These are phyloP conservation scores for Clavispora vitiphila DNA, from an alignment of 805 yeast genomes.

Conservation along the genomic window DNA sequence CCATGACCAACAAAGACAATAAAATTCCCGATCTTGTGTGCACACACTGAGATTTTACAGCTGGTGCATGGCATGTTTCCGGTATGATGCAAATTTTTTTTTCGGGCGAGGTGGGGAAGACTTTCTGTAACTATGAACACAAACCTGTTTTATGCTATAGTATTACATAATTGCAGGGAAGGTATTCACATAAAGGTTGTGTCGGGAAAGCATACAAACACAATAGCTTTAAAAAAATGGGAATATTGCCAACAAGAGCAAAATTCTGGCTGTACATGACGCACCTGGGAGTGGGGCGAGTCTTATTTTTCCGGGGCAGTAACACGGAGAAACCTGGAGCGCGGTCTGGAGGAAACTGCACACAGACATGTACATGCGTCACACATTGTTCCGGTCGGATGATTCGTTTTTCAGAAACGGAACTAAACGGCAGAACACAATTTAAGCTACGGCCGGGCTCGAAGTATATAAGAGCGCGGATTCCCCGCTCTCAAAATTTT, in stretches of 20 bases:
- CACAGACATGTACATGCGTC: conserved; percentile 5
- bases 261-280: background rate
- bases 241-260: background rate
- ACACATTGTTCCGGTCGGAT: background rate
- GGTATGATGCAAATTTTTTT: background rate
- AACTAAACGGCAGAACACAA: conserved; percentile 2
- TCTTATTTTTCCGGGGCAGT: conserved; percentile 13
- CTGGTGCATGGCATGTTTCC: background rate
- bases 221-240: too few species aligned
- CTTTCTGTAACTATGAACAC: background rate
- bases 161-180: too few species aligned
- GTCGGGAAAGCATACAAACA: too few species aligned
- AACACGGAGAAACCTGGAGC: conserved; percentile 19
- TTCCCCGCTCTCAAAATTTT: background rate
- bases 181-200: too few species aligned
- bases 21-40: background rate
- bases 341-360: conserved; percentile 4
- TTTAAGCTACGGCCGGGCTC: background rate
- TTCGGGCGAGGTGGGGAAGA: conserved; percentile 1
- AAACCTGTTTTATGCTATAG: background rate
- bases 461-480: conserved; percentile 6
- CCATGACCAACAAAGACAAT: too few species aligned
- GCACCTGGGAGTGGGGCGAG: conserved; percentile 7
- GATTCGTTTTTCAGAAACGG: conserved; percentile 8
- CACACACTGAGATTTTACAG: background rate